Base-by-base conservation (phyloP, 2,329 filamentous ascomycete species). In the Lecanicillium sp. region DNA sequence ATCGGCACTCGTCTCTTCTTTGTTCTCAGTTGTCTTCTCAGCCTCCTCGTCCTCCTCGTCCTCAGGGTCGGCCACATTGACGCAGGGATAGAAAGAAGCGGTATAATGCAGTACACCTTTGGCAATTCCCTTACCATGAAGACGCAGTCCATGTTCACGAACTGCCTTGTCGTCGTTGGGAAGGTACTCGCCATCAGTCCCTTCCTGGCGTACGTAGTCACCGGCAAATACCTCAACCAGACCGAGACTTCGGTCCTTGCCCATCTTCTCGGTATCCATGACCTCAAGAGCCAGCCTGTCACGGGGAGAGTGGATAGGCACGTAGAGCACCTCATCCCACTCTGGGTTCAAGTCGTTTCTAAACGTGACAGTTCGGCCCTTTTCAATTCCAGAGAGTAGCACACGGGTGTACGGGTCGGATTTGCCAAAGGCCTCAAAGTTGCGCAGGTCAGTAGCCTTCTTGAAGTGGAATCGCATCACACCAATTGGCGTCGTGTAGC, bases 391-490 rank as follows among this genome's bases (percentile, higher is more conserved):
- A 34, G 89, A 95, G 7, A 95, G 73, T 38, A 95, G 63, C 2
- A 96, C 83, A 30, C 90, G 82, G 16, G 81, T 85, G 52, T 98
- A 98, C 0, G 92, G 87, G 59, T 98, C 94, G 1, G 92, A 96
- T 63, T 96, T 96, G 62, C 92, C 92, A 60, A 98, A 78, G 3
- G 87, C 86, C 62, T 98, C 92, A 38, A 95, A 74, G 58, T 98
- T 98, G 43, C 88, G 85, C 31, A 98, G 73, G 51, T 89, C 78
- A 35, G 72, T 76, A 20, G 87, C 92, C 52, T 77, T 80, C 64
- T 85, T 77, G 68, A 96, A 90, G 60, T 98, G 89, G 48, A 98
- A 71, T 45, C 92, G 82, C 79, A 96, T 86, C 16, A 98, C 88
- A 62, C 92, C 92, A 48, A 98, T 85, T 0, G 92, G 92, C 2